These are phyloP conservation scores for Calocera cornea DNA, from an alignment of 768 basidiomycete species.

Conservation along the genomic window DNA sequence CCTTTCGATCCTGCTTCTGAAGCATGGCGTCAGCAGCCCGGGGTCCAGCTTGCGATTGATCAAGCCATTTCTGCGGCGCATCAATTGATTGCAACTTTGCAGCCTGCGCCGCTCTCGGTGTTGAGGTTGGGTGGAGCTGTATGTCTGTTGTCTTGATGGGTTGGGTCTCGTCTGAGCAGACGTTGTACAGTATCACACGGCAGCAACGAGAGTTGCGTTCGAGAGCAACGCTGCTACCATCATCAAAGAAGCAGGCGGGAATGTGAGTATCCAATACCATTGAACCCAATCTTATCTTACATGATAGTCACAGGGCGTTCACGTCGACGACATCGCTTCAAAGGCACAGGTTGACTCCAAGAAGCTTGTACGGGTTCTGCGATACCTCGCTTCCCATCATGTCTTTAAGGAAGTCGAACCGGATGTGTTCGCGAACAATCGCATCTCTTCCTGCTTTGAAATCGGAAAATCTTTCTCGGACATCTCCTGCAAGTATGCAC, in stretches of 20 bases:
- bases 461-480: conserved; percentile 45
- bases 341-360: conserved; percentile 21
- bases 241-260: conserved; percentile 29
- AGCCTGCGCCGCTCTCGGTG: conserved; percentile 60
- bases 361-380: conserved; percentile 47
- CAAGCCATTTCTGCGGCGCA: conserved; percentile 52
- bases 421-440: conserved; percentile 58
- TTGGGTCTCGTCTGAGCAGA: too few species aligned
- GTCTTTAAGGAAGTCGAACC: conserved; percentile 55
- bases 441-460: conserved; percentile 55
- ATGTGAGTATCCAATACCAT: conserved; percentile 15
- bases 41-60: not conserved
- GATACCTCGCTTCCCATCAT: conserved; percentile 67
- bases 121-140: conserved; percentile 14
- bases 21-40: conserved; percentile 32
- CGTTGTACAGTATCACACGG: not conserved
- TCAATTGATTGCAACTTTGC: conserved; percentile 50
- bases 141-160: too few species aligned
- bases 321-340: conserved; percentile 28
- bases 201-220: conserved; percentile 21
- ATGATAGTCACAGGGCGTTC: conserved; percentile 16
- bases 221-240: conserved; percentile 30
- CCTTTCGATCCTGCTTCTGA: conserved; percentile 39
- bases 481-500: conserved; percentile 19
- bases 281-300: conserved; percentile 19